Conservation (phyloP, 2,329 filamentous ascomycete genomes). For the Epichloe hybrida region DNA sequence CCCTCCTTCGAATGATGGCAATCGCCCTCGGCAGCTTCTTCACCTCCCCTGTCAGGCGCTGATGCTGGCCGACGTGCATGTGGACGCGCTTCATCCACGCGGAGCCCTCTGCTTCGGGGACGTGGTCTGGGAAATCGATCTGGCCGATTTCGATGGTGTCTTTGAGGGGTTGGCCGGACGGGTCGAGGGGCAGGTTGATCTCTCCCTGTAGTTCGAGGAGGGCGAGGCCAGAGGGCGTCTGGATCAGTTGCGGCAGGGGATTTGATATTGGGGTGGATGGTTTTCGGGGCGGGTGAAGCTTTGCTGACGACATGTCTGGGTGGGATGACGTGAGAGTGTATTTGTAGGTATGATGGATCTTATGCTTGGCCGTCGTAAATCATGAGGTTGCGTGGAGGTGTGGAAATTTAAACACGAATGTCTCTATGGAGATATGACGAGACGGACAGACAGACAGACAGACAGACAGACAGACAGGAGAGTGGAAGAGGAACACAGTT, state of each 20-base stretch:
- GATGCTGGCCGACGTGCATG: conserved; percentile 77
- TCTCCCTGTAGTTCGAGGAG: conserved; percentile 86
- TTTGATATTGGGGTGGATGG: conserved; percentile 16
- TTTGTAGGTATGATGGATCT: background rate
- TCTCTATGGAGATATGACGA: no score
- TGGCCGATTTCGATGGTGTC: conserved; percentile 43
- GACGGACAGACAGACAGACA: no score
- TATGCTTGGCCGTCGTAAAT: no score
- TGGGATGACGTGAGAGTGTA: background rate
- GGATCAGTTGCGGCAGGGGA: conserved; percentile 68
- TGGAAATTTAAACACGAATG: no score
- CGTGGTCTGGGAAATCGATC: conserved; percentile 66
- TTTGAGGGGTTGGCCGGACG: conserved; percentile 16
- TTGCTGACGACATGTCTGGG: conserved; percentile 21
- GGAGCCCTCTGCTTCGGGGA: conserved; percentile 31
- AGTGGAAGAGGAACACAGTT: background rate
- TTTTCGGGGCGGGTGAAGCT: conserved; percentile 27
- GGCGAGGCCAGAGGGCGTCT: conserved; percentile 79
- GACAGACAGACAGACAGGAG: background rate
- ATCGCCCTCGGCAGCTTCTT: conserved; percentile 72
- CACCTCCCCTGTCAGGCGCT: conserved; percentile 78
- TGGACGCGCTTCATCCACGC: conserved; percentile 86
- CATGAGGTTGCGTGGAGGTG: no score
- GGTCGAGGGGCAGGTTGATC: conserved; percentile 55
- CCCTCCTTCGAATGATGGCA: conserved; percentile 57